Conservation (phyloP, 2,329 filamentous ascomycete genomes). For the Fusarium illudens region DNA sequence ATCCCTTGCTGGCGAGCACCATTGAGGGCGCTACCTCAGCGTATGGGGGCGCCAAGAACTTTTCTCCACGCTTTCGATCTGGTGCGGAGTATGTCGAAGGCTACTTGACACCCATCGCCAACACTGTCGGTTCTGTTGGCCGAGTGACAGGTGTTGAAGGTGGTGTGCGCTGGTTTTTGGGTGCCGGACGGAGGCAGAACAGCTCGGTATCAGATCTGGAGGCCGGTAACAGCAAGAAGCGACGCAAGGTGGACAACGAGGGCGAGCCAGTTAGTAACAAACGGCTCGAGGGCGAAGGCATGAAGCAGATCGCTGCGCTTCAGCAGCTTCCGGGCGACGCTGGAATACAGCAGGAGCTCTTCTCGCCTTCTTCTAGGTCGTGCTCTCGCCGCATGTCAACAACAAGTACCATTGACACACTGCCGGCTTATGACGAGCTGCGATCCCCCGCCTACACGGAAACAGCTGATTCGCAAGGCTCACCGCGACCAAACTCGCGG, state of each 20-base stretch:
- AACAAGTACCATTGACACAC: conserved; percentile 74
- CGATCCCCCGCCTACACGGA: conserved; percentile 80
- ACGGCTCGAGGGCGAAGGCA: conserved; percentile 41
- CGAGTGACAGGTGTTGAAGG: conserved; percentile 88
- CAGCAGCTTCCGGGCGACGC: conserved; percentile 31
- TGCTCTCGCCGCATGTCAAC: conserved; percentile 66
- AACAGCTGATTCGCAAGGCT: conserved; percentile 49
- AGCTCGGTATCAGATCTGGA: conserved; percentile 59
- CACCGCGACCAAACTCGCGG: conserved; percentile 42
- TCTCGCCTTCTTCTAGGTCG: conserved; percentile 40
- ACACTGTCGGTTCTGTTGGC: conserved; percentile 84
- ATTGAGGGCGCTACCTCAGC: conserved; percentile 86
- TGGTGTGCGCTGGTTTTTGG: conserved; percentile 84
- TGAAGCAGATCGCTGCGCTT: conserved; percentile 38
- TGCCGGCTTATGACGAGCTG: conserved; percentile 85
- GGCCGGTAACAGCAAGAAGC: conserved; percentile 59
- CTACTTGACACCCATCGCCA: conserved; percentile 85
- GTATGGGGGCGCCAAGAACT: conserved; percentile 88
- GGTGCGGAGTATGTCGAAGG: conserved; percentile 91
- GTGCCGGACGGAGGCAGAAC: conserved; percentile 63
- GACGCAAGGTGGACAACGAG: conserved; percentile 63
- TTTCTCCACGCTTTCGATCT: conserved; percentile 88
- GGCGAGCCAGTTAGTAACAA: conserved; percentile 44
- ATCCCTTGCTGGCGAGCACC: conserved; percentile 84
- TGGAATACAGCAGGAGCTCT: conserved; percentile 37